Conservation (phyloP, 495 filamentous ascomycete species). For the Eremomyces bilateralis region DNA sequence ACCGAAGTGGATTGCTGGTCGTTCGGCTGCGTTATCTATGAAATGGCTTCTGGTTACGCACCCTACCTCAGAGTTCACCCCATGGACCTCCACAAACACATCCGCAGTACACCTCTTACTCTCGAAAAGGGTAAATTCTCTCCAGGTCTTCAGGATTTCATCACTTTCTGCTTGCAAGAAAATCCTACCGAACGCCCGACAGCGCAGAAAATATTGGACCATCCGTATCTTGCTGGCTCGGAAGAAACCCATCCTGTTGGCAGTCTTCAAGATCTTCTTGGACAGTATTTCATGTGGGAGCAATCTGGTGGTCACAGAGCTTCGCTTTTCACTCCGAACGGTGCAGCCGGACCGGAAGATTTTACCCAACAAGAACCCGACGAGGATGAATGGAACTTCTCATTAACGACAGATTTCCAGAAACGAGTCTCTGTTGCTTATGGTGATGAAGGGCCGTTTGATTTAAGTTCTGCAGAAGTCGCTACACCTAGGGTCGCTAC, state of each 20-base stretch:
- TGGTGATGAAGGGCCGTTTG: too few species aligned
- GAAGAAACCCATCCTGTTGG: constrained; percentile 40
- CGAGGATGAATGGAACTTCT: constrained; percentile 80
- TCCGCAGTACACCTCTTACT: constrained; percentile 32
- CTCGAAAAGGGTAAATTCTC: constrained; percentile 43
- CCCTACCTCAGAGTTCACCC: constrained; percentile 30
- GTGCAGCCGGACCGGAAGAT: constrained; percentile 42
- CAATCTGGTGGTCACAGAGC: constrained; percentile 58
- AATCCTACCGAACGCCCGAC: constrained; percentile 54
- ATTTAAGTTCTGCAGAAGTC: too few species aligned
- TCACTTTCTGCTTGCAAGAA: constrained; percentile 59
- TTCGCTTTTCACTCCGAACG: constrained; percentile 59
- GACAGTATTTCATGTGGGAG: constrained; percentile 72
- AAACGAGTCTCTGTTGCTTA: constrained; percentile 17
- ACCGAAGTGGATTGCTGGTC: constrained; percentile 88
- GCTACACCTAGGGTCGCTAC: too few species aligned
- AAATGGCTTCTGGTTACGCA: constrained; percentile 76
- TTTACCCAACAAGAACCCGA: constrained; percentile 17
- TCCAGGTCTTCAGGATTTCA: constrained; percentile 48
- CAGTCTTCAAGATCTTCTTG: constrained; percentile 47
- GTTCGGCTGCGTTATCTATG: constrained; percentile 73
- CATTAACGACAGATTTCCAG: constrained; percentile 68
- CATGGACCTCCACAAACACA: constrained; percentile 4
- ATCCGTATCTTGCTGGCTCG: constrained; percentile 41
- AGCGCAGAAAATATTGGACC: constrained; percentile 39